Percentiles rank a stretch among this genome's conserved stretches.
phyloP scores from a whole-genome alignment of 164 flowering plant genomes.

The Piper longum region DNA sequence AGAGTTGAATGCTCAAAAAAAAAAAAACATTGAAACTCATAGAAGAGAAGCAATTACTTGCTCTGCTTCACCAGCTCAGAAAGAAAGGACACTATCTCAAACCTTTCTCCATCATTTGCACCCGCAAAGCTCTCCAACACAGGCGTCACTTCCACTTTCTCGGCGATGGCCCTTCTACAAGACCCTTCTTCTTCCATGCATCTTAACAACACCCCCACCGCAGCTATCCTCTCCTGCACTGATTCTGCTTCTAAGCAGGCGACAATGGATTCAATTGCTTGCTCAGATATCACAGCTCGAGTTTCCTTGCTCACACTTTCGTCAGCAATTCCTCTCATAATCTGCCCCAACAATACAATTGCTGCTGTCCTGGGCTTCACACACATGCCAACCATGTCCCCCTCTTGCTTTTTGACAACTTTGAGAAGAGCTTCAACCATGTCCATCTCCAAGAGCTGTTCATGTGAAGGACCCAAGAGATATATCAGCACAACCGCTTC shows the following conservation, averaged over 20 bases:
- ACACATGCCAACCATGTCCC: constrained; percentile 26
- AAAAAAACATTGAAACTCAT: background rate
- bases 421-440: constrained; percentile 38
- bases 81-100: constrained; percentile 45
- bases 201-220: constrained; percentile 45
- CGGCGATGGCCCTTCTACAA: constrained; percentile 55
- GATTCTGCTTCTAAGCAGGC: constrained; percentile 35
- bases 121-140: constrained; percentile 44
- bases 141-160: constrained; percentile 44
- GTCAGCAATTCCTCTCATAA: constrained; percentile 28
- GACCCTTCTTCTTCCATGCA: constrained; percentile 55
- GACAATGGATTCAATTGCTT: constrained; percentile 28
- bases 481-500: constrained; percentile 67
- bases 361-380: constrained; percentile 52
- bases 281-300: constrained; percentile 23
- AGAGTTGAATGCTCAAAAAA: background rate
- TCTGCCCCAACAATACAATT: constrained; percentile 34
- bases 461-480: constrained; percentile 34
- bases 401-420: constrained; percentile 29
- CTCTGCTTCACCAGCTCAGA: constrained; percentile 51
- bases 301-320: constrained; percentile 14
- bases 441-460: constrained; percentile 38
- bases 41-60: constrained; percentile 23
- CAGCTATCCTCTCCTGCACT: constrained; percentile 51
- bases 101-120: constrained; percentile 37